Base-by-base conservation (phyloP, 148 eudicot species). In the Chenopodium berlandieri region DNA sequence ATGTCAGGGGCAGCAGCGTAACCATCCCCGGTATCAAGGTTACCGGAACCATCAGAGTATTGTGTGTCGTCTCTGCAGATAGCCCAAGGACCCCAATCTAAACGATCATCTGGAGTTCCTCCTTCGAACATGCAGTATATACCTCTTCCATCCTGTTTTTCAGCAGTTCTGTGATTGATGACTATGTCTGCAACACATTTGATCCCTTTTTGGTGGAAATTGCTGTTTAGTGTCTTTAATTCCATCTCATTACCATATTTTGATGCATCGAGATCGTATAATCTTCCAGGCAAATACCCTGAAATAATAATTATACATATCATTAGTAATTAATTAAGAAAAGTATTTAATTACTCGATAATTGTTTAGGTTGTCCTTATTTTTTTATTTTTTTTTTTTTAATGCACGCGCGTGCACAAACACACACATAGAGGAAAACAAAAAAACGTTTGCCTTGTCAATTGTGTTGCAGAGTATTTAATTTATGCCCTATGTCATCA, bases 111-210 rank as follows among this genome's bases (percentile, higher is more conserved):
- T 0, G 88, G 34, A 0, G 93, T 92, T 60, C 97, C 97, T 20
- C 97, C 97, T 73, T 94, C 96, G 47, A 87, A 92, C n/a, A 91
- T 91, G 90, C 91, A 88, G 82, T 87, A 92, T 65, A 88, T 82
- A 0, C 94, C 96, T 75, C 92, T 82, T 17, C 72, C 71, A 30
- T 94, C 97, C 44, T 83, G 74, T 48, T 52, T 63, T 2, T 82
- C 85, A 0, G 84, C 86, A 23, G 84, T 80, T n/a, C 86, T 81
- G 10, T 86, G 88, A 78, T 92, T 92, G 58, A 94, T 89, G 8
- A 94, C 97, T 48, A 94, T 89, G 73, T 94, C 96, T 0, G 94
- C 96, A 3, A 94, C 64, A 12, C 82, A 70, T 77, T 86, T 90
- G 7, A 92, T 87, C 16, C 92, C 94, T 76, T 83, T 88, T 79